Evolutionary conservation across 441 rosid genomes (phyloP).

Genomic region (Lepidium campestre): DNA sequence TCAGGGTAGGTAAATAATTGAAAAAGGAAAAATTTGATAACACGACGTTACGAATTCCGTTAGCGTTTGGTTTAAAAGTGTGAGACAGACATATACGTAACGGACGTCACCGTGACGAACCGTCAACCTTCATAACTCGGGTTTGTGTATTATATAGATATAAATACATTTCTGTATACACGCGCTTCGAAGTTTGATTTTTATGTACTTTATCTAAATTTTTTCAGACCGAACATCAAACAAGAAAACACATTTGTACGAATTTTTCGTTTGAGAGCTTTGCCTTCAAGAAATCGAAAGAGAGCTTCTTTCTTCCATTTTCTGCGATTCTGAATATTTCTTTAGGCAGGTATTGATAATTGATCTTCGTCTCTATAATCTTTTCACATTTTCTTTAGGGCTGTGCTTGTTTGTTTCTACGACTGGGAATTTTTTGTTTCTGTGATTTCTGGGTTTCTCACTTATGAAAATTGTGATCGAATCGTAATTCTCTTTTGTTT

Average conservation of each 20-base stretch:
- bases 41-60: not conserved
- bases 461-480: not conserved
- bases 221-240: constrained; percentile 23
- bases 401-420: not conserved
- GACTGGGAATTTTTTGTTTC: not conserved
- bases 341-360: not conserved
- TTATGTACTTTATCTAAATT: not conserved
- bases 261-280: constrained; percentile 10
- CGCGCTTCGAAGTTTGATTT: constrained; percentile 14
- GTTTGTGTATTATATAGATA: not conserved
- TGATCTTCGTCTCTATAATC: not conserved
- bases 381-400: not conserved
- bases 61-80: constrained; percentile 4
- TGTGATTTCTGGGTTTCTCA: constrained; percentile 8
- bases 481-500: not conserved
- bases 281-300: not conserved
- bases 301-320: not conserved
- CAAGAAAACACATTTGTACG: constrained; percentile 18
- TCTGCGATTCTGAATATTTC: not conserved
- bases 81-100: no score
- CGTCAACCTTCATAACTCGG: constrained; percentile 4
- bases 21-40: not conserved
- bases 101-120: constrained; percentile 25
- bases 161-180: not conserved
- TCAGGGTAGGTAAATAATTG: not conserved